Conservation (phyloP, 1,284 basidiomycete genomes). For the Leucoagaricus sp. region DNA sequence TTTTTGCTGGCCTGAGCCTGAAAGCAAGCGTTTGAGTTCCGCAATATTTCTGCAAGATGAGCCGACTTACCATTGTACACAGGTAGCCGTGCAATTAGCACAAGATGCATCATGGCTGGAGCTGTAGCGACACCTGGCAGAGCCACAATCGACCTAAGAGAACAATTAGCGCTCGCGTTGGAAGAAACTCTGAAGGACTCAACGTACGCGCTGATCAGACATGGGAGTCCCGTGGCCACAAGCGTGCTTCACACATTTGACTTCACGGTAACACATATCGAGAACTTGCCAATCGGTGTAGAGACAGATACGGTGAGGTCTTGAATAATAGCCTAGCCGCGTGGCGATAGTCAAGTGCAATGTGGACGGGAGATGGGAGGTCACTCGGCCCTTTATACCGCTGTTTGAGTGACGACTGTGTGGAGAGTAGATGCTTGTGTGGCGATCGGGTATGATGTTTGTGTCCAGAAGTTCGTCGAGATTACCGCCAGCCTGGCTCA, state of each 20-base stretch:
- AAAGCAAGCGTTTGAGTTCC: neutral
- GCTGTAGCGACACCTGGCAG: constrained; percentile 41
- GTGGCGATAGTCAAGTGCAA: too few relatives aligned
- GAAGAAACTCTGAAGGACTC: constrained; percentile 11
- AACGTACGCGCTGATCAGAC: constrained; percentile 26
- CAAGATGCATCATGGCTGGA: constrained; percentile 33
- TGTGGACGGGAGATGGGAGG: too few relatives aligned
- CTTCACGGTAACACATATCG: constrained; percentile 37
- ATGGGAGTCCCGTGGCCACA: constrained; percentile 38
- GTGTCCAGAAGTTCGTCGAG: neutral
- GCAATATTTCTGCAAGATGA: neutral
- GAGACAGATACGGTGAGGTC: too few relatives aligned
- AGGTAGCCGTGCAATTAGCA: constrained; percentile 33
- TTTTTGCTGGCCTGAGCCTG: constrained; percentile 30
- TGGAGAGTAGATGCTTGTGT: too few relatives aligned
- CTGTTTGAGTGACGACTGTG: too few relatives aligned
- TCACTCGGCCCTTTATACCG: constrained; percentile 8
- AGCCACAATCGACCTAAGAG: constrained; percentile 40
- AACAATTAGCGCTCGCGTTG: constrained; percentile 4
- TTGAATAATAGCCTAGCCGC: too few relatives aligned
- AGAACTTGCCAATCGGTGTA: neutral
- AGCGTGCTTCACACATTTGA: constrained; percentile 29
- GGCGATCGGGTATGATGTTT: neutral
- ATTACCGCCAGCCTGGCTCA: neutral
- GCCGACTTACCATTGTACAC: constrained; percentile 33